These are phyloP conservation scores for Datura wrightii DNA, from an alignment of 257 asterid species.

Conservation along the genomic window DNA sequence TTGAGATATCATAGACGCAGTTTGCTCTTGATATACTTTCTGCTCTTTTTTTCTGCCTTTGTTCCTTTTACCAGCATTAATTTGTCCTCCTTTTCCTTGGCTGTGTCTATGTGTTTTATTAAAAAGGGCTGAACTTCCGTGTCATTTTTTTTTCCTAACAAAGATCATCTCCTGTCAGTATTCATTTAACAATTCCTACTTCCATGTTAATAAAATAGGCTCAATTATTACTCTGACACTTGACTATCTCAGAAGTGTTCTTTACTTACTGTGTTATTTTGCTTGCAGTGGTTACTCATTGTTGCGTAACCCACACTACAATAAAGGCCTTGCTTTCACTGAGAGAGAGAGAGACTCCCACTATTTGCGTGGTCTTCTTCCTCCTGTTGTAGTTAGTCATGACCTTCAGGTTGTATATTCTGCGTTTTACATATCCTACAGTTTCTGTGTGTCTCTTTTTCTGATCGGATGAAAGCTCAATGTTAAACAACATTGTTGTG, in stretches of 20 bases:
- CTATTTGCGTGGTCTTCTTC: conserved; percentile 96
- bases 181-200: not conserved
- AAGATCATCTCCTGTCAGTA: conserved; percentile 5
- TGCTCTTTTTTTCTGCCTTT: not conserved
- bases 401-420: conserved; percentile 69
- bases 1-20: not conserved
- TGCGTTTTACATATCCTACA: conserved; percentile 7
- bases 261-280: not conserved
- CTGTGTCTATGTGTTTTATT: not conserved
- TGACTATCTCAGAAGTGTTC: conserved; percentile 26
- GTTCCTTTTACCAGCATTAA: not conserved
- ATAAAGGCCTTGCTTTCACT: conserved; percentile 92
- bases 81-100: not conserved
- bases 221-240: not conserved
- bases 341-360: conserved; percentile 96
- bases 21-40: not conserved
- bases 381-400: conserved; percentile 80
- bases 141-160: no score
- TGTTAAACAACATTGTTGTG: conserved; percentile 30
- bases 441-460: not conserved
- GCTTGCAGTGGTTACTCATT: conserved; percentile 85
- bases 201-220: not conserved
- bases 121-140: not conserved
- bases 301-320: conserved; percentile 97
- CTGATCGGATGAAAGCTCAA: not conserved